phyloP scores from a whole-genome alignment of 169 alveolate genomes.

The Theileria parva region DNA sequence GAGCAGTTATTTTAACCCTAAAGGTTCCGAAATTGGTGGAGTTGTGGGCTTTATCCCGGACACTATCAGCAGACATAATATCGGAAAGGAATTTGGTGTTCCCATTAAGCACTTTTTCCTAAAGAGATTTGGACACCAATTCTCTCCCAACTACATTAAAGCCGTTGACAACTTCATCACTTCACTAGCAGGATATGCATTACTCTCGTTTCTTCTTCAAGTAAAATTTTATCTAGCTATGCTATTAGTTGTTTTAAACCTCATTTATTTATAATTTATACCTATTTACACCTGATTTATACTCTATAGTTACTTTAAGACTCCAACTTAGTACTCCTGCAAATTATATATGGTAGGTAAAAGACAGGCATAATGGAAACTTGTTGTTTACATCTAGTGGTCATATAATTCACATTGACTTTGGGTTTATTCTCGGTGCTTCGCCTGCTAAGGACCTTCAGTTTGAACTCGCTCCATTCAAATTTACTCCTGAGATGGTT shows the following conservation, averaged over 20 bases:
- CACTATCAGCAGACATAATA: slow-evolving; percentile 82
- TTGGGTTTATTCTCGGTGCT: slow-evolving; percentile 94
- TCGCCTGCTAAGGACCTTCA: slow-evolving; percentile 95
- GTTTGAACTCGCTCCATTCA: slow-evolving; percentile 96
- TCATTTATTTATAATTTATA: too few species aligned
- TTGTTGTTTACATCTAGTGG: slow-evolving; percentile 91
- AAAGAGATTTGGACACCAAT: slow-evolving; percentile 46
- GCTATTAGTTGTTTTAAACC: too few species aligned
- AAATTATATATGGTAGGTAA: slow-evolving; percentile 45
- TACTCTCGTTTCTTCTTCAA: slow-evolving; percentile 81
- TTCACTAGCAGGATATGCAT: slow-evolving; percentile 92
- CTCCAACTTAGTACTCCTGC: too few species aligned
- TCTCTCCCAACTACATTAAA: slow-evolving; percentile 43
- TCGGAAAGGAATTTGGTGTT: slow-evolving; percentile 74
- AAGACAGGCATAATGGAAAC: slow-evolving; percentile 96
- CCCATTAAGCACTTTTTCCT: slow-evolving; percentile 69
- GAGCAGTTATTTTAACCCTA: neutral
- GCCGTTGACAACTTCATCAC: slow-evolving; percentile 92
- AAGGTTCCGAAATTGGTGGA: slow-evolving; percentile 78
- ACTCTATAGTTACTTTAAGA: too few species aligned
- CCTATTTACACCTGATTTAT: slow-evolving; percentile 43
- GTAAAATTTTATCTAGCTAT: neutral
- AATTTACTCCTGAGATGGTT: slow-evolving; percentile 94
- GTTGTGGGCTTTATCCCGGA: slow-evolving; percentile 85
- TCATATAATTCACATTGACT: slow-evolving; percentile 95